These are phyloP conservation scores for Saccharomycopsis schoenii DNA, from an alignment of 805 yeast genomes.

Conservation along the genomic window DNA sequence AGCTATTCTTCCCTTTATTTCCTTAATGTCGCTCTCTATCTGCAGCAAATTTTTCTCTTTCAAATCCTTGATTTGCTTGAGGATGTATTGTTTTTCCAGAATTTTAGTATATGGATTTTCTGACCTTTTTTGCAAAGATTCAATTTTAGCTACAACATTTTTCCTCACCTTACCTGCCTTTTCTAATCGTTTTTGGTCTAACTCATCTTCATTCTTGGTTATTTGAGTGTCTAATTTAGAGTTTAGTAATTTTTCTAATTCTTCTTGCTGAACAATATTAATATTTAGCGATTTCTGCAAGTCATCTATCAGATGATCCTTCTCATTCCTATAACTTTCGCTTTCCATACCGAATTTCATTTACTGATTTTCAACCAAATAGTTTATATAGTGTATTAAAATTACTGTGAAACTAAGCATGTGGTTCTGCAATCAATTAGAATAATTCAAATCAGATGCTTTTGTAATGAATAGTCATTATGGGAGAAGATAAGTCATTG, in stretches of 20 bases:
- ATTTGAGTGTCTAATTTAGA: constrained; percentile 56
- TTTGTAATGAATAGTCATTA: not conserved
- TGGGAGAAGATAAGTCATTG: not conserved
- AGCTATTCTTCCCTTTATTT: constrained; percentile 41
- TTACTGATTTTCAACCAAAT: not conserved
- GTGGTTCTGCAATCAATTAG: not conserved
- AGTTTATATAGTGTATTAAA: too few relatives aligned
- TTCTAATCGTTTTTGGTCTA: constrained; percentile 66
- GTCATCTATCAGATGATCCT: not conserved
- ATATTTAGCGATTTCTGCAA: constrained; percentile 36
- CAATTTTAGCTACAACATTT: constrained; percentile 35
- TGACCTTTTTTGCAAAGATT: constrained; percentile 38
- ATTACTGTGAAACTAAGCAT: too few relatives aligned
- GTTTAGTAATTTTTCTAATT: constrained; percentile 67
- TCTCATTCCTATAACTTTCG: not conserved
- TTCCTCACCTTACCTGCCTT: constrained; percentile 45
- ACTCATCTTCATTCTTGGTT: constrained; percentile 51
- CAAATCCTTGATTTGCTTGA: constrained; percentile 45
- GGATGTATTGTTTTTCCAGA: constrained; percentile 46
- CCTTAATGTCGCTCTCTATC: constrained; percentile 50
- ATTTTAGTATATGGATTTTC: constrained; percentile 48
- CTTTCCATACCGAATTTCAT: not conserved
- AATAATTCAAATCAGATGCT: not conserved
- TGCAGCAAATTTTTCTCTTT: constrained; percentile 42
- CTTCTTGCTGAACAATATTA: constrained; percentile 65